Percentiles rank a stretch among this genome's conserved stretches.
phyloP scores from a whole-genome alignment of 2,329 filamentous ascomycete species.

The Trichoderma afroharzianum region DNA sequence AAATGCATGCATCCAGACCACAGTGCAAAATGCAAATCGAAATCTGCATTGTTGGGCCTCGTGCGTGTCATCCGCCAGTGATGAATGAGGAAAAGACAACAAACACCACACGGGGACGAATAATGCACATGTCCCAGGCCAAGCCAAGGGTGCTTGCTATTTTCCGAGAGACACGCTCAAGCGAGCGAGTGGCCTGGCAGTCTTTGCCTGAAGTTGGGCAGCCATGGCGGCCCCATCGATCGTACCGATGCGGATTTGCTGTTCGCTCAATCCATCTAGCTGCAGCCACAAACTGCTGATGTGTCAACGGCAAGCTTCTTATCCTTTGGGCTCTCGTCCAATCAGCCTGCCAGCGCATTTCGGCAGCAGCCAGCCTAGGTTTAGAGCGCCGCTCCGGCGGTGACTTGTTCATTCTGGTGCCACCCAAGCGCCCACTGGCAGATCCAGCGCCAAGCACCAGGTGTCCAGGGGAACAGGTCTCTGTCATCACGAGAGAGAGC shows the following conservation, averaged over 20 bases:
- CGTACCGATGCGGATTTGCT: constrained; percentile 3
- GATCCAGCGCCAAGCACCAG: constrained; percentile 10
- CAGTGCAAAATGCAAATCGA: not conserved
- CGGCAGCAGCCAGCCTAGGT: constrained; percentile 11
- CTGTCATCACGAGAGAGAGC: constrained; percentile 5
- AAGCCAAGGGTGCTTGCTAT: not conserved
- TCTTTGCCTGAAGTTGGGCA: constrained; percentile 14
- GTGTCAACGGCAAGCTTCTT: constrained; percentile 13
- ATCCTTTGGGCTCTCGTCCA: constrained; percentile 12
- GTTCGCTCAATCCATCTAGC: constrained; percentile 12
- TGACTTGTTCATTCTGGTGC: constrained; percentile 16
- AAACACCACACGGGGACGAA: not conserved
- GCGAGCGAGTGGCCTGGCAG: constrained; percentile 5
- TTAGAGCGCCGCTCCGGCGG: constrained; percentile 15
- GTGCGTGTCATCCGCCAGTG: not conserved
- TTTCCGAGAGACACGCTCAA: constrained; percentile 15
- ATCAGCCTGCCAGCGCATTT: constrained; percentile 16
- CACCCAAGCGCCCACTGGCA: constrained; percentile 6
- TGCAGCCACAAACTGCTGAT: constrained; percentile 13
- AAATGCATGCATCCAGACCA: constrained; percentile 9
- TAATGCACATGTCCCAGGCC: not conserved
- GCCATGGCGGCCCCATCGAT: constrained; percentile 10
- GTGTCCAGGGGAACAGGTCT: constrained; percentile 1
- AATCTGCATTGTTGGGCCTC: not conserved
- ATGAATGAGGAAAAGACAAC: not conserved